Percentiles rank a stretch among this genome's conserved stretches.
Conservation (phyloP, 225 moss, liverwort and hornwort species). For the Polytrichum formosum region DNA sequence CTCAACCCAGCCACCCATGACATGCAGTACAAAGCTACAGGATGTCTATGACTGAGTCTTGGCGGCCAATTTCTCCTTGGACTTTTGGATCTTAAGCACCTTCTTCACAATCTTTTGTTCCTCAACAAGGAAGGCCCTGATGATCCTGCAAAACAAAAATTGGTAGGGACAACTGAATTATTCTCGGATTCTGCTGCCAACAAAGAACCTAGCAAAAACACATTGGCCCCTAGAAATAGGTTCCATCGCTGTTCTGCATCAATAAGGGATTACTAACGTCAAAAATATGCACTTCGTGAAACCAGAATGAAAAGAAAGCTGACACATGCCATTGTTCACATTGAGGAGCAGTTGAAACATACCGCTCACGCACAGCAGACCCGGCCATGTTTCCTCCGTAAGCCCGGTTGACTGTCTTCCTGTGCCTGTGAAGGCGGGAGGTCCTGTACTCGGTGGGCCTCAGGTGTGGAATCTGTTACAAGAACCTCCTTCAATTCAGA, state of each 20-base stretch:
- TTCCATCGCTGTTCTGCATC: too few species aligned
- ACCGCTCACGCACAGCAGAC: slow-evolving; percentile 49
- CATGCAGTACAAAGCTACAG: too few species aligned
- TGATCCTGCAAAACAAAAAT: slow-evolving; percentile 19
- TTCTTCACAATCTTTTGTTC: slow-evolving; percentile 47
- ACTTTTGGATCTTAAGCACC: slow-evolving; percentile 46
- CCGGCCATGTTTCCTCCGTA: slow-evolving; percentile 56
- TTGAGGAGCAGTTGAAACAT: background rate
- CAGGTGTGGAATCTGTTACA: slow-evolving; percentile 43
- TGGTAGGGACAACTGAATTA: too few species aligned
- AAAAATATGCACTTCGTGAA: too few species aligned
- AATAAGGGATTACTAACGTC: too few species aligned
- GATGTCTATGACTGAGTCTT: slow-evolving; percentile 24
- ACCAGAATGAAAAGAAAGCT: too few species aligned
- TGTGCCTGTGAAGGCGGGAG: slow-evolving; percentile 44
- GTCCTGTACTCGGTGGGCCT: slow-evolving; percentile 52
- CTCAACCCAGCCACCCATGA: too few species aligned
- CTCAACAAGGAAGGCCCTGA: slow-evolving; percentile 40
- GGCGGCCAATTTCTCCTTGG: slow-evolving; percentile 39
- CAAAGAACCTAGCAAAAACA: too few species aligned
- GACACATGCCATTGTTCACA: too few species aligned
- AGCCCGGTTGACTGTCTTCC: slow-evolving; percentile 49
- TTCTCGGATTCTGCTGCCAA: too few species aligned
- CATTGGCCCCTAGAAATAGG: too few species aligned
- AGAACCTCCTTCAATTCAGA: background rate